Evolutionary conservation across 352 stramenopile species (phyloP), one percentile per base, ranked within the genome.

Genomic region (Globisporangium iwayamae): DNA sequence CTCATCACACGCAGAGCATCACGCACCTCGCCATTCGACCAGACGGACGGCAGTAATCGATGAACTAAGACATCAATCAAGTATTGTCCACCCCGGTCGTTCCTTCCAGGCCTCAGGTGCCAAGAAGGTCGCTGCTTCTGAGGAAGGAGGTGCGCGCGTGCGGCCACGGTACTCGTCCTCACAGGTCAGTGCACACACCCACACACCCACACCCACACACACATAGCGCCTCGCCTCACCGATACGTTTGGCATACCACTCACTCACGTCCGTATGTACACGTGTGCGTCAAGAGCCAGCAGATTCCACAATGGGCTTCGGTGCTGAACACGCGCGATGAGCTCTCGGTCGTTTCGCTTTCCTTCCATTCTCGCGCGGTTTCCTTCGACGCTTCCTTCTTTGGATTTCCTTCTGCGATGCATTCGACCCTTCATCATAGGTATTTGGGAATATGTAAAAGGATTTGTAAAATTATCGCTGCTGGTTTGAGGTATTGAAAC

Each of bases 381-480:
- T 45, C 51, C 32, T 57, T 57, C 51, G 51, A 58, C 32, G 38
- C 46, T 58, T 58, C 52, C 16, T 58, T 58, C 52, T 58, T 58
- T 43, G n/a, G 52, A 58, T 46, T 58, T 52, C 46, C 13, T 58
- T 58, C 52, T 28, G 52, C 6, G 51, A 8, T 5, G 28, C 13
- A 32, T 32, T 18, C 1, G 18, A 9, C 52, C n/a, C 32, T 45
- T 18, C 3, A 45, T 45, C 28, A 43, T 14, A 1, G 1, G 18
- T 43, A 54, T 41, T 3, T 28, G 25, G 25, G 2, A 28, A 28
- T 28, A 28, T 28, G 25, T 2, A 28, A 28, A 2, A 28, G 25
- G 25, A 28, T 28, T 28, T 28, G 25, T 28, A 28, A 28, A 28
- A 28, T 28, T 0, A 28, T 28, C 1, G 1, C 1, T 28, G 25